phyloP scores from a whole-genome alignment of 192 early-diverging fungal genomes.

The Entomortierella parvispora region DNA sequence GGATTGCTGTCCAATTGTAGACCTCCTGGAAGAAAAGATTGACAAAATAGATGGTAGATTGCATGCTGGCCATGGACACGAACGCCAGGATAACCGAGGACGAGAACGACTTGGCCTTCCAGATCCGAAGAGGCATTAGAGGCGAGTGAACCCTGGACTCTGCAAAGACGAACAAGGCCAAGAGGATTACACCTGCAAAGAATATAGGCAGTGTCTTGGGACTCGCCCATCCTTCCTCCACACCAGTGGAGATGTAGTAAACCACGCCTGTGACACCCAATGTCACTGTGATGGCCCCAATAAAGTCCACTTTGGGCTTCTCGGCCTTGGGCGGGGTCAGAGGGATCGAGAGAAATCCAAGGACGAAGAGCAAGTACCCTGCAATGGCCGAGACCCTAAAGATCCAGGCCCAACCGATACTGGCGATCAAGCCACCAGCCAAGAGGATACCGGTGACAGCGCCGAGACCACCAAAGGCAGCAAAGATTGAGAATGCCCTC shows the following conservation, averaged over 20 bases:
- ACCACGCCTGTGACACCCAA: slow-evolving; percentile 41
- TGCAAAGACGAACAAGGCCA: slow-evolving; percentile 41
- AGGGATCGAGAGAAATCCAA: slow-evolving; percentile 32
- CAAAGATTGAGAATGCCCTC: slow-evolving; percentile 40
- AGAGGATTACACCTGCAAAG: slow-evolving; percentile 19
- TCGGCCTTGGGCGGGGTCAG: slow-evolving; percentile 13
- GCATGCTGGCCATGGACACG: slow-evolving; percentile 38
- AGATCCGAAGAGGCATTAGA: slow-evolving; percentile 54
- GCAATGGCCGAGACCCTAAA: slow-evolving; percentile 47
- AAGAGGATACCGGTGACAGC: slow-evolving; percentile 40
- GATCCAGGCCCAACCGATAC: slow-evolving; percentile 53
- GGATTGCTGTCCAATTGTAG: slow-evolving; percentile 46
- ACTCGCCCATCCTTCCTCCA: slow-evolving; percentile 47
- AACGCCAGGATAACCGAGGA: slow-evolving; percentile 52
- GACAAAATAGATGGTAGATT: slow-evolving; percentile 48
- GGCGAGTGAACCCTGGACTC: slow-evolving; percentile 40
- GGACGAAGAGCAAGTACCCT: slow-evolving; percentile 15
- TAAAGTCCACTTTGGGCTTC: slow-evolving; percentile 41
- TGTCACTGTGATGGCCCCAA: slow-evolving; percentile 35
- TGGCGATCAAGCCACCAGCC: slow-evolving; percentile 42
- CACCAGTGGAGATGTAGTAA: slow-evolving; percentile 42
- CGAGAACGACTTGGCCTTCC: slow-evolving; percentile 53
- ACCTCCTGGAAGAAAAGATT: slow-evolving; percentile 61
- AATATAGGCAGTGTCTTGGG: slow-evolving; percentile 40
- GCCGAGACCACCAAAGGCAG: slow-evolving; percentile 40